phyloP scores from a whole-genome alignment of 805 yeast species.

The Kluyveromyces starmeri region DNA sequence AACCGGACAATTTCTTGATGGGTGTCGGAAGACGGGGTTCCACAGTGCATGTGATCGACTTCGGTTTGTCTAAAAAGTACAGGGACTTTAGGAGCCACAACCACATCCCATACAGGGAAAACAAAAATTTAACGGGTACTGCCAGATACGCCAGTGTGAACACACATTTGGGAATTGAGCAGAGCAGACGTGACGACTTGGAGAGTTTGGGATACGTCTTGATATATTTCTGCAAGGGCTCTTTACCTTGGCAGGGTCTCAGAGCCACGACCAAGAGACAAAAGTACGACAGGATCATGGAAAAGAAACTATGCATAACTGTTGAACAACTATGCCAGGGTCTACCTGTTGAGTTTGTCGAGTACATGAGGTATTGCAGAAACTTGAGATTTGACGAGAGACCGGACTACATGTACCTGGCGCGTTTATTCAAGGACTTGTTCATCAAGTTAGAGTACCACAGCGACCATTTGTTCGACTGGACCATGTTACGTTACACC shows the following conservation, averaged over 20 bases:
- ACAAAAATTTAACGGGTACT: conserved; percentile 93
- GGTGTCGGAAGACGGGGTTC: conserved; percentile 93
- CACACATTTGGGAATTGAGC: conserved; percentile 95
- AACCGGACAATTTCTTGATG: conserved; percentile 76
- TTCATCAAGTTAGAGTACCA: conserved; percentile 81
- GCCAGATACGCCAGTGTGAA: conserved; percentile 94
- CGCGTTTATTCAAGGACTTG: conserved; percentile 82
- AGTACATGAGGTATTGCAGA: conserved; percentile 81
- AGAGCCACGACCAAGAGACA: conserved; percentile 96
- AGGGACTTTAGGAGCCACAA: conserved; percentile 90
- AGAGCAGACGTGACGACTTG: conserved; percentile 91
- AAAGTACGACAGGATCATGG: conserved; percentile 93
- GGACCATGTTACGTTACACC: conserved; percentile 58
- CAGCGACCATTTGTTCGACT: conserved; percentile 91
- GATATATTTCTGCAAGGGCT: conserved; percentile 90
- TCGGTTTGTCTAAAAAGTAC: conserved; percentile 88
- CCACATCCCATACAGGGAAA: conserved; percentile 94
- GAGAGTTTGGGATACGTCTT: conserved; percentile 92
- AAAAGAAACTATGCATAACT: conserved; percentile 85
- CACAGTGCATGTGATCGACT: conserved; percentile 89
- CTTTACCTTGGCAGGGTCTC: conserved; percentile 97
- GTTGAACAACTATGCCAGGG: conserved; percentile 83
- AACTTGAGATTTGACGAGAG: conserved; percentile 90
- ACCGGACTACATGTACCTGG: conserved; percentile 85
- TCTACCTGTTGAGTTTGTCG: conserved; percentile 81